phyloP scores from a whole-genome alignment of 805 yeast genomes.

The Metschnikowia vanudenii region DNA sequence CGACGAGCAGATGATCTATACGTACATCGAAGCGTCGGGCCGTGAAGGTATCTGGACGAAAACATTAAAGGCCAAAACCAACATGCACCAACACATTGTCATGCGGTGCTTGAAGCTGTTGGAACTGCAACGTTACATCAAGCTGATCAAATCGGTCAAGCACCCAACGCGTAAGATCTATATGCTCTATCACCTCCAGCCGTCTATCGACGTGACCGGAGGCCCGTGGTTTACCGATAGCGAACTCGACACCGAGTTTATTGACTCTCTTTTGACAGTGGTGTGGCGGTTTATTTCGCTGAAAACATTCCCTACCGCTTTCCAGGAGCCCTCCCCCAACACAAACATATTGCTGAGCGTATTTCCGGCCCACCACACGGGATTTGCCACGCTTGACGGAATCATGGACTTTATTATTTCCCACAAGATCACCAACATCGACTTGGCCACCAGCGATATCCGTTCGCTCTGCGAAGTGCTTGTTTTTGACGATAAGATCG shows the following conservation, averaged over 20 bases:
- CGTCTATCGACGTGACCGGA: constrained; percentile 94
- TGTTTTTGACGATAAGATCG: constrained; percentile 82
- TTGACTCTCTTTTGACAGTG: constrained; percentile 76
- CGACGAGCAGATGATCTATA: constrained; percentile 89
- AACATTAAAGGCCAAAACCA: constrained; percentile 83
- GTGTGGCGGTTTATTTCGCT: constrained; percentile 85
- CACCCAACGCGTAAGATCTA: constrained; percentile 93
- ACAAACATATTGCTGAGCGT: constrained; percentile 44
- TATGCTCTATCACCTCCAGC: constrained; percentile 91
- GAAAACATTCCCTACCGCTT: constrained; percentile 72
- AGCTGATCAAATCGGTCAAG: constrained; percentile 85
- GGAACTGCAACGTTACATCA: constrained; percentile 80
- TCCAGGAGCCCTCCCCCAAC: constrained; percentile 41
- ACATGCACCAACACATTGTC: constrained; percentile 89
- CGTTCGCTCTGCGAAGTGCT: constrained; percentile 84
- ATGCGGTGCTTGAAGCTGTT: constrained; percentile 74
- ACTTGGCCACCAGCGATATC: constrained; percentile 70
- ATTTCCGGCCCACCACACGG: constrained; percentile 57
- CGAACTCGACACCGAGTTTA: constrained; percentile 91
- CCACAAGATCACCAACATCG: constrained; percentile 78
- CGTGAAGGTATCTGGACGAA: constrained; percentile 97
- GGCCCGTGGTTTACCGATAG: constrained; percentile 99
- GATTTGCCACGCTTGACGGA: constrained; percentile 68
- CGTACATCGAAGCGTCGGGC: constrained; percentile 87
- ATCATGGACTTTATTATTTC: constrained; percentile 71